These are phyloP conservation scores for Yamadazyma buinensis DNA, from an alignment of 1,139 yeast species.

Conservation along the genomic window DNA sequence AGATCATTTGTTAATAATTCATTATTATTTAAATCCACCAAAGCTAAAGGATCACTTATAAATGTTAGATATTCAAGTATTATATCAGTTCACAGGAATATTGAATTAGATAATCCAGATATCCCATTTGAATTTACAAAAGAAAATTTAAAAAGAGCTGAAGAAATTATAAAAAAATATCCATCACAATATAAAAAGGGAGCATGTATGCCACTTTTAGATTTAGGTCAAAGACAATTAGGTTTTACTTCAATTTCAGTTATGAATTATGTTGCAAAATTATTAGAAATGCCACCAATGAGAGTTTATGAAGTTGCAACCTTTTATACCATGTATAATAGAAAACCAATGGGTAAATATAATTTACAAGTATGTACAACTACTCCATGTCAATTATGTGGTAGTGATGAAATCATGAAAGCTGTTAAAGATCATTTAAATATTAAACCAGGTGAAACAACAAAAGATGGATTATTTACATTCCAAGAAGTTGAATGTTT, in stretches of 20 bases:
- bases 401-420: slow-evolving; percentile 72
- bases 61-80: slow-evolving; percentile 36
- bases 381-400: slow-evolving; percentile 86
- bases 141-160: slow-evolving; percentile 69
- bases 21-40: too few species aligned
- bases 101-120: slow-evolving; percentile 61
- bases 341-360: slow-evolving; percentile 84
- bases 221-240: slow-evolving; percentile 82
- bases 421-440: slow-evolving; percentile 61
- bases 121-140: slow-evolving; percentile 70
- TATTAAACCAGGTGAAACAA: slow-evolving; percentile 76
- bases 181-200: slow-evolving; percentile 87
- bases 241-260: slow-evolving; percentile 88
- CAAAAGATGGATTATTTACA: slow-evolving; percentile 72
- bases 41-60: too few species aligned
- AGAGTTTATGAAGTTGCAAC: slow-evolving; percentile 93
- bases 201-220: slow-evolving; percentile 84
- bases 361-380: slow-evolving; percentile 87
- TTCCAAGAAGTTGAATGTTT: slow-evolving; percentile 87
- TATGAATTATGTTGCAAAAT: slow-evolving; percentile 87
- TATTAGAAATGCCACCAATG: slow-evolving; percentile 91
- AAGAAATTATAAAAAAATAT: slow-evolving; percentile 71
- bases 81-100: slow-evolving; percentile 71
- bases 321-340: slow-evolving; percentile 88
- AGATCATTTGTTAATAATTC: too few species aligned